Conservation (phyloP, 2,329 filamentous ascomycete species). For the Colletotrichum sp. region DNA sequence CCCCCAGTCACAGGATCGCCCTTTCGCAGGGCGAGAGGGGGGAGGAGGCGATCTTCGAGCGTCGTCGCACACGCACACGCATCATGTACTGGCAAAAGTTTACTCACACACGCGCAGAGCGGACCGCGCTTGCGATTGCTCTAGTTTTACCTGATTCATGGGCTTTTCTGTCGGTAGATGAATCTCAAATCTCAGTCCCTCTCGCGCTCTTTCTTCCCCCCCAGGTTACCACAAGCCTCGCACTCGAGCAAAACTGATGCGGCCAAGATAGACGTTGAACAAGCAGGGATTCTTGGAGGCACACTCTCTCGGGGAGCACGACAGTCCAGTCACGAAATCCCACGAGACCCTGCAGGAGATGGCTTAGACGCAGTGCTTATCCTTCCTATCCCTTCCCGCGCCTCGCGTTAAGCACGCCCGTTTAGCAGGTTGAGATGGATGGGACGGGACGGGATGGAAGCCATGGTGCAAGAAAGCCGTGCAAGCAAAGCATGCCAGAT, state of each 20-base stretch:
- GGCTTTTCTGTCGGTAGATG: background rate
- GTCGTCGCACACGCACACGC: background rate
- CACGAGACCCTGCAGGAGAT: slow-evolving; percentile 8
- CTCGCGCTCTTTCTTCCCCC: background rate
- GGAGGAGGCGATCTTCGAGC: background rate
- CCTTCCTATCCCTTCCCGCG: background rate
- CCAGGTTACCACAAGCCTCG: background rate
- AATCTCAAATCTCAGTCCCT: background rate
- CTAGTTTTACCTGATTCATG: background rate
- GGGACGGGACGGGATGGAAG: background rate
- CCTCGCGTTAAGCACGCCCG: background rate
- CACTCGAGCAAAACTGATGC: background rate
- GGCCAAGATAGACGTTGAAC: background rate
- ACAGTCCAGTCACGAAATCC: slow-evolving; percentile 4
- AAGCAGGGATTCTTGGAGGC: background rate
- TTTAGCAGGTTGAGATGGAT: background rate
- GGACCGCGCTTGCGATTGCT: background rate
- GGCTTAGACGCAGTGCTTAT: slow-evolving; percentile 3
- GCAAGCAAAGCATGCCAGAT: background rate
- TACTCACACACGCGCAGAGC: background rate
- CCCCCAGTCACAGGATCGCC: background rate
- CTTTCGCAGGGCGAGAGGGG: background rate
- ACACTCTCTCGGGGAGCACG: background rate
- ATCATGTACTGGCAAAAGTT: background rate
- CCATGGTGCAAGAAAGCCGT: background rate